Evolutionary conservation across 2,329 filamentous ascomycete genomes (phyloP).

Genomic region (Exophiala bonariae): DNA sequence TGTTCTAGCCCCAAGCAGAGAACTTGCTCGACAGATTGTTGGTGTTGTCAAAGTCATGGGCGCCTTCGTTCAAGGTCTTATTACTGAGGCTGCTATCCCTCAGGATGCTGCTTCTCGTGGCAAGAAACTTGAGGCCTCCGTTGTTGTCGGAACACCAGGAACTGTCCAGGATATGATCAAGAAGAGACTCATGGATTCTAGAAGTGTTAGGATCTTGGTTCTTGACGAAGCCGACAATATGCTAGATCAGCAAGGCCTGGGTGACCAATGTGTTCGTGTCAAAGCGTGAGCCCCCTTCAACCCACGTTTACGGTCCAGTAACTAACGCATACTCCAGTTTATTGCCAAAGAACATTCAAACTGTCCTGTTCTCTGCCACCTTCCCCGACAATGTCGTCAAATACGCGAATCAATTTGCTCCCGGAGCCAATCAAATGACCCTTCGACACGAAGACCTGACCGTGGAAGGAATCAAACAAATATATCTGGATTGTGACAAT

Average conservation of each 20-base stretch:
- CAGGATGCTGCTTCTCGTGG: conserved; percentile 68
- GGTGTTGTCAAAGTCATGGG: conserved; percentile 83
- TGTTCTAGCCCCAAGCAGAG: conserved; percentile 86
- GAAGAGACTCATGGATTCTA: conserved; percentile 70
- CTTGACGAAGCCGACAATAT: conserved; percentile 99
- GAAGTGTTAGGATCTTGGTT: conserved; percentile 76
- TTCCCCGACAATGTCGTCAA: conserved; percentile 81
- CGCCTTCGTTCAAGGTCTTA: conserved; percentile 73
- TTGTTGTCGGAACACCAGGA: conserved; percentile 91
- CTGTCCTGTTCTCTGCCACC: conserved; percentile 93
- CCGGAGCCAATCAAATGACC: conserved; percentile 81
- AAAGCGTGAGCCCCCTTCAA: conserved; percentile 64
- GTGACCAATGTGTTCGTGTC: conserved; percentile 90
- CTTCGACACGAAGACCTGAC: conserved; percentile 89
- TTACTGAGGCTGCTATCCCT: conserved; percentile 79
- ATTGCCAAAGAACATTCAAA: conserved; percentile 74
- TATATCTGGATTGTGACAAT: conserved; percentile 89
- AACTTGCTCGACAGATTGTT: conserved; percentile 91
- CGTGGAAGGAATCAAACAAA: conserved; percentile 94
- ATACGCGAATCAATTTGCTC: conserved; percentile 83
- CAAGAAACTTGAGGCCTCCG: conserved; percentile 68
- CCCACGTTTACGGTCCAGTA: not conserved
- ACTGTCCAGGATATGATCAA: conserved; percentile 87
- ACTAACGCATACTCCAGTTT: conserved; percentile 54
- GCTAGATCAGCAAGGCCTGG: conserved; percentile 91